phyloP scores from a whole-genome alignment of 2,329 filamentous ascomycete genomes.

The Phyllosticta ampelicida region DNA sequence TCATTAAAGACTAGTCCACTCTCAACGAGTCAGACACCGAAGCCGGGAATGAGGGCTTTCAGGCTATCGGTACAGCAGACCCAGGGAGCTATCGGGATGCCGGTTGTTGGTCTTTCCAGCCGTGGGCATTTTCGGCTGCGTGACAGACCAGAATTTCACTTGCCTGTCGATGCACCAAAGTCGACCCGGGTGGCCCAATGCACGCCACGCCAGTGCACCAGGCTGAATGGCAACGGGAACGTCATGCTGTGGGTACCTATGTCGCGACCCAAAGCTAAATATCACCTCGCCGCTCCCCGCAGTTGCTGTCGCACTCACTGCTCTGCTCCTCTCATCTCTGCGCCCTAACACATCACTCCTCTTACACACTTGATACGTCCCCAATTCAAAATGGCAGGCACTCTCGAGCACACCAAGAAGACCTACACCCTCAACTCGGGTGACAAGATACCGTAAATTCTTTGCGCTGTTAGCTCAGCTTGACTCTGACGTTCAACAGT shows the following conservation, averaged over 20 bases:
- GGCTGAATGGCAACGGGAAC: background rate
- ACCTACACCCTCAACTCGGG: conserved; percentile 53
- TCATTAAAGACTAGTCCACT: background rate
- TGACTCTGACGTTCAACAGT: no score
- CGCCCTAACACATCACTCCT: conserved; percentile 17
- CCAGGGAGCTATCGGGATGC: background rate
- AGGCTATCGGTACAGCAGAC: background rate
- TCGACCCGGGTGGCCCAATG: background rate
- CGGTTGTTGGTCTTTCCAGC: background rate
- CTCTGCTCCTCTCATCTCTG: conserved; percentile 13
- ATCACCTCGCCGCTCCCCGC: background rate
- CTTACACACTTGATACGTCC: conserved; percentile 19
- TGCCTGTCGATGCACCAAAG: background rate
- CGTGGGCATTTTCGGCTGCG: background rate
- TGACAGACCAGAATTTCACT: background rate
- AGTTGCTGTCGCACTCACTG: background rate
- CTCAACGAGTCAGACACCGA: background rate
- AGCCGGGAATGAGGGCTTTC: background rate
- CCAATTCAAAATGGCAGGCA: conserved; percentile 14
- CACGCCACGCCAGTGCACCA: background rate
- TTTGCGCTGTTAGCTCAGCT: no score
- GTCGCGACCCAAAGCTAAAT: background rate
- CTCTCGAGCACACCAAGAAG: conserved; percentile 27
- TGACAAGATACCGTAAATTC: conserved; percentile 53
- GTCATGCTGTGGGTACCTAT: background rate